Base-by-base conservation (phyloP, 768 basidiomycete species). In the Rhodotorula kratochvilovae region DNA sequence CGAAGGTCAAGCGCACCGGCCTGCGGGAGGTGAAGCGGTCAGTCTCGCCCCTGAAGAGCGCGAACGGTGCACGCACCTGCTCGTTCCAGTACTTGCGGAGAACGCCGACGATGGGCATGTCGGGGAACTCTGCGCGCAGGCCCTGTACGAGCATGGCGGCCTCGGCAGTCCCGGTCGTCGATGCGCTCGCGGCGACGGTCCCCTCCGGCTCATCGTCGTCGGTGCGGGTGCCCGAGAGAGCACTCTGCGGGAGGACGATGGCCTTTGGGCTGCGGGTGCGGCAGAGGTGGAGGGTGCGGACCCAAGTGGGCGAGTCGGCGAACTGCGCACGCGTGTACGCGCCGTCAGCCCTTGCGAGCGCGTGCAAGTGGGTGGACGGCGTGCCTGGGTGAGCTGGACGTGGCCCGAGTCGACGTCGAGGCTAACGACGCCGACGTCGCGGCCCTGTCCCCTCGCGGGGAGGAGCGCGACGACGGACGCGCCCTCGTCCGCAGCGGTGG, bases 81-180 rank as follows among this genome's bases (percentile, higher is more conserved):
- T 92, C 90, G 71, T 90, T 92, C 92, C 92, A 97, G 78, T 89
- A 91, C 76, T 85, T 87, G 68, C 93, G 83, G 21, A 85, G 82
- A 21, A 94, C 85, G 15, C 90, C 85, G 71, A 90, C 89, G 11
- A 92, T 76, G 11, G 85, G 84, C 0, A 86, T 83, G 15, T 82
- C 84, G 7, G 89, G 86, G 78, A 91, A 91, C 71, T 90, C 89
- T 57, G 90, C 89, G 68, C 82, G 82, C 29, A 94, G 84, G 67
- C 86, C 87, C 76, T 88, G 85, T 12, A 93, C 87, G 25, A 92
- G 82, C 57, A 90, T 72, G 5, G 88, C 89, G 35, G 57, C 57
- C 63, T 72, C 66, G 55, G 57, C 0, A 77, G 76, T 0, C 84
- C 78, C 51, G 82, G 43, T 23, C 5, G 3, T 31, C 3, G 36